A percentile compares a stretch with the other conserved stretches of the same genome.
Evolutionary conservation across 345 rosid genomes (phyloP).

Genomic region (Leavenworthia alabamica): DNA sequence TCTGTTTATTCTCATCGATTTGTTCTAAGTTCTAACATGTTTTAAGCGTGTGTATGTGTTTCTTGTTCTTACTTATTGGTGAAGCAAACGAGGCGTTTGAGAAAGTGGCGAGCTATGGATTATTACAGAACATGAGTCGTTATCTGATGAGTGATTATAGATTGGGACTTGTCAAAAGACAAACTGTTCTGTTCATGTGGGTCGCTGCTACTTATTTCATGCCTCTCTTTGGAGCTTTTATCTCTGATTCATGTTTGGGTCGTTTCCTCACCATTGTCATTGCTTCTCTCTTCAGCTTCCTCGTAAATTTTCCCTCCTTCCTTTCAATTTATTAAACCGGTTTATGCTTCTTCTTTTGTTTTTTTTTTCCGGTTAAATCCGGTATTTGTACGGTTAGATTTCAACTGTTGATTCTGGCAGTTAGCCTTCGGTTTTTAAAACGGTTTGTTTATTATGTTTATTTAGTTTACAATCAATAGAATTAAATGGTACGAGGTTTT

Average conservation of each 20-base stretch:
- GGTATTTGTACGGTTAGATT: not conserved
- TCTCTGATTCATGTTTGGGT: slow-evolving; percentile 69
- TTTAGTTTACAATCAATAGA: slow-evolving; percentile 1
- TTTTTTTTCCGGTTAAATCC: not conserved
- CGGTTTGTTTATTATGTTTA: not conserved
- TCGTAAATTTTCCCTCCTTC: slow-evolving; percentile 39
- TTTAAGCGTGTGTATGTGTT: too few relatives aligned
- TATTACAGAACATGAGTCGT: slow-evolving; percentile 58
- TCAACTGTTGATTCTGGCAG: not conserved
- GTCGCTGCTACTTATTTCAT: slow-evolving; percentile 58
- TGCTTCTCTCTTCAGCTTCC: slow-evolving; percentile 52
- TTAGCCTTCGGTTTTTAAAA: not conserved
- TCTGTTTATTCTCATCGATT: not conserved
- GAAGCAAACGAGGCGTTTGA: slow-evolving; percentile 71
- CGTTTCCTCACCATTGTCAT: slow-evolving; percentile 61
- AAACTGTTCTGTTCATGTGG: slow-evolving; percentile 60
- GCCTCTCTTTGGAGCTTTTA: slow-evolving; percentile 64
- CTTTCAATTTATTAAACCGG: not conserved
- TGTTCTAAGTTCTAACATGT: too few relatives aligned
- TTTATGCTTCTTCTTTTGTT: not conserved
- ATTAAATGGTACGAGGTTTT: slow-evolving; percentile 37
- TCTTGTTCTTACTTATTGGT: not conserved
- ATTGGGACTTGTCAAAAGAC: slow-evolving; percentile 45
- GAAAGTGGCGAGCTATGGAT: slow-evolving; percentile 78
- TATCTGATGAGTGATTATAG: slow-evolving; percentile 56